Percentiles rank a stretch among this genome's conserved stretches.
Conservation (phyloP, 495 filamentous ascomycete species). For the Symbiotaphrina buchneri region DNA sequence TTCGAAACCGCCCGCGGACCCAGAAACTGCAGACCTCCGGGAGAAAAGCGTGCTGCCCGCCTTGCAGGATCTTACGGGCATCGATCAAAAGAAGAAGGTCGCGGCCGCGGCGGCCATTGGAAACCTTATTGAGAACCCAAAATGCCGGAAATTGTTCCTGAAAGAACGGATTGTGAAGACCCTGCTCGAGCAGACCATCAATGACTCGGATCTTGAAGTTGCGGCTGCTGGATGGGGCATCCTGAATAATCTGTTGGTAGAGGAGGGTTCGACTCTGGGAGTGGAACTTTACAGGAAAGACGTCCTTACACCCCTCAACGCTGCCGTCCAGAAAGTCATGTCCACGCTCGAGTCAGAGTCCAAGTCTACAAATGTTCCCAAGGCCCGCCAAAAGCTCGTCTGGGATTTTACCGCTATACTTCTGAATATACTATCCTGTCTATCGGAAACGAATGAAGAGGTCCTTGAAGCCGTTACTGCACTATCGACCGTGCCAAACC, state of each 20-base stretch:
- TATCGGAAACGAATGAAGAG: constrained; percentile 29
- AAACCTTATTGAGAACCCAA: constrained; percentile 33
- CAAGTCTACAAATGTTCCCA: constrained; percentile 18
- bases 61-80: constrained; percentile 27
- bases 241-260: constrained; percentile 28
- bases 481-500: constrained; percentile 19
- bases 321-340: constrained; percentile 18
- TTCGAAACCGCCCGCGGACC: constrained; percentile 25
- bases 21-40: constrained; percentile 28
- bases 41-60: constrained; percentile 32
- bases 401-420: constrained; percentile 26
- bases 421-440: constrained; percentile 17
- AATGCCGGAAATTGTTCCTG: constrained; percentile 32
- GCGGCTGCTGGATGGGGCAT: constrained; percentile 36
- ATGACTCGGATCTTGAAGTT: constrained; percentile 30
- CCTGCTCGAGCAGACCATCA: constrained; percentile 34
- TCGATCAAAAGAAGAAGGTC: constrained; percentile 26
- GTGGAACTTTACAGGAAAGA: constrained; percentile 35
- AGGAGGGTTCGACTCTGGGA: constrained; percentile 36
- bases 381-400: constrained; percentile 21
- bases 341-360: constrained; percentile 15
- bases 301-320: constrained; percentile 27
- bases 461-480: constrained; percentile 24
- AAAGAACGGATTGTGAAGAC: constrained; percentile 35
- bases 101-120: constrained; percentile 27